Evolutionary conservation across 2,329 filamentous ascomycete species (phyloP), one percentile per base, ranked within the genome.

Genomic region (Juglanconis sp.): DNA sequence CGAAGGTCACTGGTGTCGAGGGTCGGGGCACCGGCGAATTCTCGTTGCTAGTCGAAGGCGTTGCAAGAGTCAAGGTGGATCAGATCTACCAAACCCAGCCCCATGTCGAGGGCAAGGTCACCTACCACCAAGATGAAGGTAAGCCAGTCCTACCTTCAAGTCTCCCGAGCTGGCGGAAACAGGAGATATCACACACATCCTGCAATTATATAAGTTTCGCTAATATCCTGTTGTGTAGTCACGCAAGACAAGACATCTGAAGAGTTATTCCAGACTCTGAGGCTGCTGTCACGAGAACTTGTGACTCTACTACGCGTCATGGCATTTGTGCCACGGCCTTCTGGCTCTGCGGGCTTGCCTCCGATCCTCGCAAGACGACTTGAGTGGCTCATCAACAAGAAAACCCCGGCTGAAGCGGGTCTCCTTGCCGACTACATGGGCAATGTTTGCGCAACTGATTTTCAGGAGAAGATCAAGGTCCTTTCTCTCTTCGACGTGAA

Each of bases 361-460:
- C 93, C 94, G 1, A 78, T 94, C n/a, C 82, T 98, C 56, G 92
- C 92, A 0, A 86, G 92, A 54, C 86, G 93, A 56, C 84, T 99
- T 48, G 93, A 98, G 69, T 77, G 93, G 56, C 95, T 92, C 73
- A 96, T 99, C 65, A 83, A 87, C 36, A 87, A 89, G 72, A 96
- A 95, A 71, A 87, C 92, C 61, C 73, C 95, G 54, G 81, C 85
- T 47, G 92, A 98, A 66, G 93, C 93, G 1, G 94, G 94, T 2
- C 79, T 87, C 8, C 81, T 99, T 9, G 94, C 95, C 6, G 95
- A 99, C 72, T 98, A 98, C 72, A 97, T 99, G 92, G 89, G 92
- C 44, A 96, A 96, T 71, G 84, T 98, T 31, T 85, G 96, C 3
- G 92, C 96, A 64, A 88, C 90, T 54, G 89, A 87, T 9, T 90